Evolutionary conservation across 2,329 filamentous ascomycete genomes (phyloP).

Genomic region (Fusarium neocosmosporiellum): DNA sequence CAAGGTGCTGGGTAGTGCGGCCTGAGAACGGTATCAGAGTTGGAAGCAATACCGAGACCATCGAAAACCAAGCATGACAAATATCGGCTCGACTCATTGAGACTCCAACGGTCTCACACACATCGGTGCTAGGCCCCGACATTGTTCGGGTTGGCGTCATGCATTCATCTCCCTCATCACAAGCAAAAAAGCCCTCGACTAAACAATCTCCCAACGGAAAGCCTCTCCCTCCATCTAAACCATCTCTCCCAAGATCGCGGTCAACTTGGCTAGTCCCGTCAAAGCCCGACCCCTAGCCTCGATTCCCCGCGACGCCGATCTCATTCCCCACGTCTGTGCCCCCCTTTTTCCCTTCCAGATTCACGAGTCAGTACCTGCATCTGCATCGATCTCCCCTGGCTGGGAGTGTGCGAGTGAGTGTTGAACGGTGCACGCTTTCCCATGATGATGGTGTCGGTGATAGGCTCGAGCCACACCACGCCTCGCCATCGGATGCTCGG

Average conservation of each 20-base stretch:
- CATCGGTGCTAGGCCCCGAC: neutral
- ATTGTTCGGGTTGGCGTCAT: neutral
- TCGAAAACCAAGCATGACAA: neutral
- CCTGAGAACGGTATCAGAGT: neutral
- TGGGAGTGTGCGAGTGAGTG: neutral
- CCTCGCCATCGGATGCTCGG: conserved; percentile 1
- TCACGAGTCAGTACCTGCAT: conserved; percentile 16
- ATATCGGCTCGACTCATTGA: neutral
- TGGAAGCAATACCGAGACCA: neutral
- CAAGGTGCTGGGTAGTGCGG: neutral
- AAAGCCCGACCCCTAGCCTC: conserved; percentile 4
- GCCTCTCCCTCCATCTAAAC: neutral
- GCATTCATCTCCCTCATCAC: conserved; percentile 3
- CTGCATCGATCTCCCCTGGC: conserved; percentile 6
- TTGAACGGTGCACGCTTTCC: neutral
- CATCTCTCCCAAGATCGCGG: neutral
- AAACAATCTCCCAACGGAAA: neutral
- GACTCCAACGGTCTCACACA: neutral
- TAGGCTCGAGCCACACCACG: conserved; percentile 1
- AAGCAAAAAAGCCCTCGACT: neutral
- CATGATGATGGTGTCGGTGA: neutral
- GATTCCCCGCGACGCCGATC: conserved; percentile 10
- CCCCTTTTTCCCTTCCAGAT: neutral
- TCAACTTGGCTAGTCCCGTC: neutral
- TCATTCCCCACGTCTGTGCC: conserved; percentile 13